These are phyloP conservation scores for Aspergillus vadensis DNA, from an alignment of 2,329 filamentous ascomycete species.

Conservation along the genomic window DNA sequence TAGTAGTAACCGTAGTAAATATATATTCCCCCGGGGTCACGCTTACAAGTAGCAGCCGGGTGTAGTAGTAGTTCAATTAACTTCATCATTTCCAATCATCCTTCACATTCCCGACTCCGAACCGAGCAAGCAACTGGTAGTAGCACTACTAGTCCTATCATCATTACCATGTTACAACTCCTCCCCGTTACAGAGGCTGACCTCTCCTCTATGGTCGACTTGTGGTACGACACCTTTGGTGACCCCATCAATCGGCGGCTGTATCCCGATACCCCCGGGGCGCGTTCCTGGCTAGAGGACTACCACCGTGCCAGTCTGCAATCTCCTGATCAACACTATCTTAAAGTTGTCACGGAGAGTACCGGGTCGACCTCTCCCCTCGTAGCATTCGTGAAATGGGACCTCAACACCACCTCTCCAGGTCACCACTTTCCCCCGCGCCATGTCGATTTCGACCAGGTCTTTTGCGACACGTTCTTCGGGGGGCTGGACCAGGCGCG, in stretches of 20 bases:
- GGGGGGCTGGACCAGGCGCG: background rate
- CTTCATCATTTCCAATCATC: too few species aligned
- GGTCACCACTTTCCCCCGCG: background rate
- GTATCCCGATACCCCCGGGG: background rate
- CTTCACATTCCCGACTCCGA: too few species aligned
- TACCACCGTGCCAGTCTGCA: background rate
- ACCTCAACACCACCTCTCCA: background rate
- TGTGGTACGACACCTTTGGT: background rate
- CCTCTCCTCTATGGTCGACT: background rate
- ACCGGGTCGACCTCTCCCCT: background rate
- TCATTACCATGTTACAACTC: background rate
- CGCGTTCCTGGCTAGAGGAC: background rate
- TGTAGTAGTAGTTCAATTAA: too few species aligned
- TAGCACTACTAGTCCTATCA: too few species aligned
- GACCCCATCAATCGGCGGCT: background rate
- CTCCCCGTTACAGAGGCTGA: background rate
- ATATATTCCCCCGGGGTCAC: too few species aligned
- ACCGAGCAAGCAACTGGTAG: too few species aligned
- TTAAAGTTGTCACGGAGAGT: background rate
- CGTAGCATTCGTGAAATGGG: background rate
- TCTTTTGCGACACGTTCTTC: conserved; percentile 1
- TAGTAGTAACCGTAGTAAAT: too few species aligned
- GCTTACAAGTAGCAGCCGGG: too few species aligned
- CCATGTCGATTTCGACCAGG: background rate
- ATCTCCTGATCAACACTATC: background rate